Conservation (phyloP, 2,329 filamentous ascomycete genomes). For the Geosmithia flava region DNA sequence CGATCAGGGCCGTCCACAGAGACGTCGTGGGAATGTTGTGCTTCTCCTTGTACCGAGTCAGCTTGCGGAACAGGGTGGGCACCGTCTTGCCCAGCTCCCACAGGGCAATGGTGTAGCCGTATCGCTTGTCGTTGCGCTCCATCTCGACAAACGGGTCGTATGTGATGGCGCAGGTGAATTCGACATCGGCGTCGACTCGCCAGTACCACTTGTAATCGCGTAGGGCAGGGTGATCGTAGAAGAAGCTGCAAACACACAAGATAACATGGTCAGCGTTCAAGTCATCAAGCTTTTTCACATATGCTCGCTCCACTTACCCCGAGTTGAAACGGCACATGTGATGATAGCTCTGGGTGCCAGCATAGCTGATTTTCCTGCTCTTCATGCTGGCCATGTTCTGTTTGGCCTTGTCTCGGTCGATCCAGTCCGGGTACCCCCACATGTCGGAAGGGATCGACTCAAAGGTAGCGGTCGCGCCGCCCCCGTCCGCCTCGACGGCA, state of each 20-base stretch:
- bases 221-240: slow-evolving; percentile 27
- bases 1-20: slow-evolving; percentile 36
- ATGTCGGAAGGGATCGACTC: slow-evolving; percentile 25
- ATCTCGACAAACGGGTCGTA: slow-evolving; percentile 34
- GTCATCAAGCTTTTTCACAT: neutral
- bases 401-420: slow-evolving; percentile 16
- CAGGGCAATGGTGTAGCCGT: slow-evolving; percentile 30
- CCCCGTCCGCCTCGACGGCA: slow-evolving; percentile 19
- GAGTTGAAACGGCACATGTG: slow-evolving; percentile 31
- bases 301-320: slow-evolving; percentile 17
- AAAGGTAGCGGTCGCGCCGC: slow-evolving; percentile 15
- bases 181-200: slow-evolving; percentile 30
- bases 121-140: slow-evolving; percentile 27
- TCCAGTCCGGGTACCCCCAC: slow-evolving; percentile 26
- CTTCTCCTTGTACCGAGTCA: slow-evolving; percentile 25
- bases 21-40: slow-evolving; percentile 18
- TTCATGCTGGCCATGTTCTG: slow-evolving; percentile 19
- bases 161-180: slow-evolving; percentile 31
- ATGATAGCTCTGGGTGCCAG: slow-evolving; percentile 23
- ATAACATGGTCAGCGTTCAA: slow-evolving; percentile 1
- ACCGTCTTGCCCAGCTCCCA: slow-evolving; percentile 29
- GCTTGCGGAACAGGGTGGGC: slow-evolving; percentile 26
- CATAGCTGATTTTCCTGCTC: slow-evolving; percentile 20
- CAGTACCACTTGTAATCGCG: slow-evolving; percentile 33
- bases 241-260: slow-evolving; percentile 16